Evolutionary conservation across 768 basidiomycete species (phyloP).

Genomic region (Tulasnella sp.): DNA sequence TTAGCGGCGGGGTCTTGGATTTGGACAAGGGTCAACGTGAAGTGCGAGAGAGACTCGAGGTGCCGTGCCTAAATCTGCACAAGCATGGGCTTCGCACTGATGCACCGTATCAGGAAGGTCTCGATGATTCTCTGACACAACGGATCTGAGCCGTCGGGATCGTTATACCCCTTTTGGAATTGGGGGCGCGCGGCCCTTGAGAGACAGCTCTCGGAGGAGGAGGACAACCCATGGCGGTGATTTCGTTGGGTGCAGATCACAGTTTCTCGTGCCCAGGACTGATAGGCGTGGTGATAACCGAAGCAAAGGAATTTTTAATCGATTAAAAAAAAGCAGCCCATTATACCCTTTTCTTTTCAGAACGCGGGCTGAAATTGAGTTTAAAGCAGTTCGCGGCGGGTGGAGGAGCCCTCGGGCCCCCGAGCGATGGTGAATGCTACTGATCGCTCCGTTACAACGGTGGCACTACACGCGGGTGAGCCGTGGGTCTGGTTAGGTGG

Average conservation of each 20-base stretch:
- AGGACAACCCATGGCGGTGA: neutral
- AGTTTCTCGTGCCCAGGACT: neutral
- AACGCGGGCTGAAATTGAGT: neutral
- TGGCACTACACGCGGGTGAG: neutral
- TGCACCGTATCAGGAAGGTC: neutral
- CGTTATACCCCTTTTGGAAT: neutral
- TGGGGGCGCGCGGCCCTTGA: neutral
- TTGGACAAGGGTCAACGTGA: neutral
- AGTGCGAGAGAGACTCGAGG: neutral
- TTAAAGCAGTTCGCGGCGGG: slow-evolving; percentile 3
- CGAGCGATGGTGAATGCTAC: neutral
- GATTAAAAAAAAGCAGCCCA: neutral
- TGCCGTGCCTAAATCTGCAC: slow-evolving; percentile 9
- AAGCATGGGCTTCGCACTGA: neutral
- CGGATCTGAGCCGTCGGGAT: neutral
- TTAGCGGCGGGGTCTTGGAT: neutral
- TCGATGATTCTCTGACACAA: neutral
- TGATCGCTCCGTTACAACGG: neutral
- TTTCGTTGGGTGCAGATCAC: neutral
- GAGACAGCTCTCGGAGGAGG: neutral
- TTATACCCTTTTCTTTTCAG: neutral
- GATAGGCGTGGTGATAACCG: neutral
- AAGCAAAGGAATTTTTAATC: neutral
- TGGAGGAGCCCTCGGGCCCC: neutral
- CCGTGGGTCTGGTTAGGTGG: neutral